phyloP scores from a whole-genome alignment of 345 rosid species.

The Dipteronia dyeriana region DNA sequence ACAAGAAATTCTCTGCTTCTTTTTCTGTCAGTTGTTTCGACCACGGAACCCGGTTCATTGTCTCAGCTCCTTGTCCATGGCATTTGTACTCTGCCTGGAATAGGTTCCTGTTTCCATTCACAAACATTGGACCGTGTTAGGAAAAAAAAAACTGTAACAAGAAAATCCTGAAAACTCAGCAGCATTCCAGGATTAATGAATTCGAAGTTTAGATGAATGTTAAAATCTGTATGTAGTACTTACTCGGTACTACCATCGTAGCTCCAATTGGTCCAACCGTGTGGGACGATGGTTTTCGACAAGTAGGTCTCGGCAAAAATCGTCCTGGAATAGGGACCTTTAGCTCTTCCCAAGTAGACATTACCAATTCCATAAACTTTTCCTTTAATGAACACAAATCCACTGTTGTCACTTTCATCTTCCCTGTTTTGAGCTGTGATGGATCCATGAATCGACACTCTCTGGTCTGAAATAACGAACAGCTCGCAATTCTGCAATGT shows the following conservation, averaged over 20 bases:
- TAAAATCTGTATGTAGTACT: slow-evolving; percentile 21
- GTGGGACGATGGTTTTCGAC: slow-evolving; percentile 65
- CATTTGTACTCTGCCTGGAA: slow-evolving; percentile 72
- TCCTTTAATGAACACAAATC: slow-evolving; percentile 71
- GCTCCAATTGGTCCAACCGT: slow-evolving; percentile 93
- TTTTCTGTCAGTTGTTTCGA: slow-evolving; percentile 58
- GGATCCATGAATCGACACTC: slow-evolving; percentile 69
- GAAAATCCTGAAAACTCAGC: too few relatives aligned
- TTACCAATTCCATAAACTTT: slow-evolving; percentile 68
- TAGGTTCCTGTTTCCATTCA: slow-evolving; percentile 38
- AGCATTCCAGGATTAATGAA: not conserved
- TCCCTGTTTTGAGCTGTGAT: slow-evolving; percentile 82
- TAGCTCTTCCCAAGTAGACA: slow-evolving; percentile 73
- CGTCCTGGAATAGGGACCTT: slow-evolving; percentile 73
- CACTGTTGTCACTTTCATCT: slow-evolving; percentile 45
- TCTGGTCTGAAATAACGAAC: slow-evolving; percentile 72
- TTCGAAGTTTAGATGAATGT: not conserved
- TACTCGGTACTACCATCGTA: slow-evolving; percentile 58
- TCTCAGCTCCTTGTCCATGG: slow-evolving; percentile 78
- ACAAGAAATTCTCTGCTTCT: slow-evolving; percentile 57
- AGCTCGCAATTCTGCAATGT: slow-evolving; percentile 66
- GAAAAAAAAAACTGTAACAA: not conserved
- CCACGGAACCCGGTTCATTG: slow-evolving; percentile 51
- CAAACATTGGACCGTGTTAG: not conserved
- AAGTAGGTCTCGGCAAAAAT: slow-evolving; percentile 65